phyloP scores from a whole-genome alignment of 495 filamentous ascomycete genomes.

The Xylaria flabelliformis region DNA sequence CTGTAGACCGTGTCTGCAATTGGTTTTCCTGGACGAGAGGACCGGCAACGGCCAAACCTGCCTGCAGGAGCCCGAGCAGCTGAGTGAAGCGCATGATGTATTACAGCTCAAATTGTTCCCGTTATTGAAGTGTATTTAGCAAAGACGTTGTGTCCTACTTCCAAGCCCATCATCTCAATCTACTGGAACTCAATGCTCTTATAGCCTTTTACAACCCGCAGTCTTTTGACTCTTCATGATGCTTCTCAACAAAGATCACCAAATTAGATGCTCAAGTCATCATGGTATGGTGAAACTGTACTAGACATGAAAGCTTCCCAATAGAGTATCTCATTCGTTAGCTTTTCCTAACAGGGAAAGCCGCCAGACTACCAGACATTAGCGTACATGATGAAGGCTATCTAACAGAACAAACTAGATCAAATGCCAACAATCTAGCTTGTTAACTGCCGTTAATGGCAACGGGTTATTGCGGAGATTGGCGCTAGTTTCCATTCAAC shows the following conservation, averaged over 20 bases:
- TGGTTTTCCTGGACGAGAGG: background rate
- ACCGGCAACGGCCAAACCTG: background rate
- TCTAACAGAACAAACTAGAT: background rate
- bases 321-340: background rate
- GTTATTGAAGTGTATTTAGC: background rate
- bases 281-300: slow-evolving; percentile 7
- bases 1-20: background rate
- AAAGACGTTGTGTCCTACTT: background rate
- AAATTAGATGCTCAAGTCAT: background rate
- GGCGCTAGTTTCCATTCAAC: background rate
- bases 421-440: background rate
- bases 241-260: slow-evolving; percentile 1
- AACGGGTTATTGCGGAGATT: background rate
- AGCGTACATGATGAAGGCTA: background rate
- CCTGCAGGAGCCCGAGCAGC: background rate
- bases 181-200: background rate
- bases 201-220: background rate
- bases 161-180: background rate
- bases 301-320: background rate
- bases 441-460: slow-evolving; percentile 3
- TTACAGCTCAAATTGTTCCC: background rate
- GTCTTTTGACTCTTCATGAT: background rate
- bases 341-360: background rate
- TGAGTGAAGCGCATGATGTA: slow-evolving; percentile 9
- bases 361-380: background rate